Conservation (phyloP, 129 eudicot species). For the Saussurea involucrata region DNA sequence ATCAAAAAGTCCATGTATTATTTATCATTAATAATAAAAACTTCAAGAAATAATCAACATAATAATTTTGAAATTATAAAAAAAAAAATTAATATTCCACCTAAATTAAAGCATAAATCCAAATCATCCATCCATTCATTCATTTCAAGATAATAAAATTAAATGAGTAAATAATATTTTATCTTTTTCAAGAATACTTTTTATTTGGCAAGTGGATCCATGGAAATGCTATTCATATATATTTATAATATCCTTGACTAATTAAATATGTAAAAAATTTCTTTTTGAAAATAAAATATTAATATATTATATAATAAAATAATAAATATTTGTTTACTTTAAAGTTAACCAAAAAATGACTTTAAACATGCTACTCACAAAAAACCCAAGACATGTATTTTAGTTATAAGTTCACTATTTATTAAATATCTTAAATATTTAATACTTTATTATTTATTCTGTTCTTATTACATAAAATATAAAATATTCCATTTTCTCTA, state of each 20-base stretch:
- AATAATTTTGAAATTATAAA: neutral
- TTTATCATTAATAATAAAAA: neutral
- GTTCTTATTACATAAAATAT: no score
- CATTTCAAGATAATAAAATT: constrained; percentile 20
- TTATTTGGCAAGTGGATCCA: constrained; percentile 8
- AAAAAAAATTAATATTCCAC: neutral
- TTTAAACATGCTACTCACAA: neutral
- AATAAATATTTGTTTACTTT: neutral
- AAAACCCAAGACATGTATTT: neutral
- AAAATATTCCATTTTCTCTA: no score
- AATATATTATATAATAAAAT: no score
- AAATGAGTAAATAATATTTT: neutral
- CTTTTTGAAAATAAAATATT: neutral
- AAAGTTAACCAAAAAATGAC: neutral
- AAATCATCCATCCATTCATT: constrained; percentile 12
- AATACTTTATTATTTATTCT: no score
- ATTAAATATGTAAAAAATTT: neutral
- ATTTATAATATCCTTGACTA: neutral
- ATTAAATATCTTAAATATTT: neutral
- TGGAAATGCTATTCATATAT: neutral
- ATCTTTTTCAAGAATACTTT: neutral
- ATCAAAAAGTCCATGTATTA: neutral
- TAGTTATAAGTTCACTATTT: neutral
- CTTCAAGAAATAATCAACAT: no score
- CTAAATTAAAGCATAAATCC: constrained; percentile 14